Evolutionary conservation across 805 yeast species (phyloP), one percentile per base, ranked within the genome.

Genomic region (Starmerella etchellsii): DNA sequence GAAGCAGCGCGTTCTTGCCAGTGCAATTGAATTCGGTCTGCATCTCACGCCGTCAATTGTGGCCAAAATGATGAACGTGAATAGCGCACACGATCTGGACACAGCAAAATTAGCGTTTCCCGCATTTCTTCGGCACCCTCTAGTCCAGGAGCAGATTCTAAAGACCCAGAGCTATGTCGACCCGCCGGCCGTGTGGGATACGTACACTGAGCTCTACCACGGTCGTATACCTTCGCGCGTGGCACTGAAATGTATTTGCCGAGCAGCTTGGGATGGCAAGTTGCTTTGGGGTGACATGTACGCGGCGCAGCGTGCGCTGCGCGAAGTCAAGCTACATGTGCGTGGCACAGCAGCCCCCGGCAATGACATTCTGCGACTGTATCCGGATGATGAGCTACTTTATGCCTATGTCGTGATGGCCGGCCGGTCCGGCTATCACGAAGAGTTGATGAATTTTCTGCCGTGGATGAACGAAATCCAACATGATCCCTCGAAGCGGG

Each of bases 241-340:
- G 23, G 58, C 64, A 1, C 44, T 71, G 2, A 43, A 60, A 2
- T 69, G 76, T 0, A 58, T 79, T 21, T 63, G 79, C 24, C 54
- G 63, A 1, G 75, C 79, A 0, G 66, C 78, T 5, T 53, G 61
- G 47, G 40, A 43, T 31, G 39, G 47, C 1, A 31, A 43, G 1
- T 38, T 68, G 2, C 37, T 59, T 15, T 77, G 82, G 82, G 73
- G 63, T 9, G 58, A 60, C 1, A 37, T 65, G 30, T 69, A 60
- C 39, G 81, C 85, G 0, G 63, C 78, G 1, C 82, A 77, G 49
- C 63, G 74, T 21, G 76, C 81, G 0, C 64, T 75, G 2, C 67
- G 63, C 29, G 81, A 78, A 53, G 71, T 78, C 56, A 67, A 71
- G 42, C 46, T 46, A 22, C 55, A 58, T 49, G 63, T 66, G 1